A percentile compares a stretch with the other conserved stretches of the same genome.
Conservation (phyloP, 139 green algal species). For the Coccomyxa sp. region DNA sequence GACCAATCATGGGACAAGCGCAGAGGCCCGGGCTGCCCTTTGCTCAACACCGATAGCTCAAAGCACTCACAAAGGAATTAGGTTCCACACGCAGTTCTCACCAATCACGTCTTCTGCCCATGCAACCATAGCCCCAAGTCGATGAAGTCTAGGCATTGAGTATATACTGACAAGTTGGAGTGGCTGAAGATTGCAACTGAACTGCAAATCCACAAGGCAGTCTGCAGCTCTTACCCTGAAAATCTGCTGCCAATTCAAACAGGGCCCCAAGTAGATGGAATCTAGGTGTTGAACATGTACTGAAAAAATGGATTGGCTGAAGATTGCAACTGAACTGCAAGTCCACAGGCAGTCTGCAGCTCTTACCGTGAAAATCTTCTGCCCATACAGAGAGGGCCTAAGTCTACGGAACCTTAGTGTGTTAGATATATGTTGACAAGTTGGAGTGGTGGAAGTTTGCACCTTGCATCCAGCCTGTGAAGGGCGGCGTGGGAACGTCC, state of each 20-base stretch:
- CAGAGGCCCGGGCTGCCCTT: no score
- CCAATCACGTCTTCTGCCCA: no score
- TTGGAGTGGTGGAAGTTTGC: background rate
- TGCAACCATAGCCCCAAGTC: no score
- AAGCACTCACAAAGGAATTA: no score
- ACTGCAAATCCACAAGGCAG: conserved; percentile 2
- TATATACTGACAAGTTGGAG: background rate
- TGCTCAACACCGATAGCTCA: no score
- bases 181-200: background rate
- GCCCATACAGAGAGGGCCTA: no score
- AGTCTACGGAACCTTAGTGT: conserved; percentile 10
- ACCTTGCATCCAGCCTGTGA: conserved; percentile 75
- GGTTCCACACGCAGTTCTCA: no score
- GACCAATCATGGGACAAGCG: no score
- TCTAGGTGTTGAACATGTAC: background rate
- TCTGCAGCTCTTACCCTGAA: no score
- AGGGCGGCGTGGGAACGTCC: conserved; percentile 88
- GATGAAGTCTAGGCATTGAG: background rate
- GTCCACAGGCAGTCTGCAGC: background rate
- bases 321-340: background rate
- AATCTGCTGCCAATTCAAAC: no score
- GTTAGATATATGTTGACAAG: background rate
- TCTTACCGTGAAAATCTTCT: no score
- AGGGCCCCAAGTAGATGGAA: no score
- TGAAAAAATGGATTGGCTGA: background rate